Percentiles rank a stretch among this genome's conserved stretches.
These are phyloP conservation scores for Lagenidium sp. DNA, from an alignment of 352 stramenopile genomes.

Conservation along the genomic window DNA sequence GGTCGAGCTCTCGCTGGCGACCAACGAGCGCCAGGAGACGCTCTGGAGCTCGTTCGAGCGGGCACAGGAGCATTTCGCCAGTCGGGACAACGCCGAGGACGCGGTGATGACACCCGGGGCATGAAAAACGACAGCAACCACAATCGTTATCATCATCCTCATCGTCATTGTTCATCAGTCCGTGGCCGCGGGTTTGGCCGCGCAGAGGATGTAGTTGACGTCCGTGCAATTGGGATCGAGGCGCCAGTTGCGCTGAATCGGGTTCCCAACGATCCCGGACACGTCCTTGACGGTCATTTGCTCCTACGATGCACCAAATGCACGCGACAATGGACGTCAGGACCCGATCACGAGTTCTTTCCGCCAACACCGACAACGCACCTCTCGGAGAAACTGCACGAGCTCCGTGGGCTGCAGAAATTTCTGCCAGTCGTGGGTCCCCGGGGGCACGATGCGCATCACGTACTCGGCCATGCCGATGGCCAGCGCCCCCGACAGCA, in stretches of 20 bases:
- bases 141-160: too few species aligned
- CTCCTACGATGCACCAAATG: conserved; percentile 13
- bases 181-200: conserved; percentile 45
- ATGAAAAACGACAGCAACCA: too few species aligned
- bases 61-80: conserved; percentile 10
- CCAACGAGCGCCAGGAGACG: conserved; percentile 39
- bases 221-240: conserved; percentile 63
- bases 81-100: too few species aligned
- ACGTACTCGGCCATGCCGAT: conserved; percentile 76
- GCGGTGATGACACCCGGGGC: too few species aligned
- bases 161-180: too few species aligned
- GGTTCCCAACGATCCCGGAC: conserved; percentile 72
- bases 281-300: conserved; percentile 52
- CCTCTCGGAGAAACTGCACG: conserved; percentile 39
- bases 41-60: conserved; percentile 15
- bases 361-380: neutral
- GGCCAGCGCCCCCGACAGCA: conserved; percentile 47
- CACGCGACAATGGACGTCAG: too few species aligned
- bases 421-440: conserved; percentile 83
- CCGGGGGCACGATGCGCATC: conserved; percentile 59
- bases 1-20: conserved; percentile 27
- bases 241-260: conserved; percentile 61
- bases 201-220: conserved; percentile 83
- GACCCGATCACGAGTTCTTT: too few species aligned
- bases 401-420: conserved; percentile 72